These are phyloP conservation scores for Lanzia echinophila DNA, from an alignment of 2,329 filamentous ascomycete species.

Conservation along the genomic window DNA sequence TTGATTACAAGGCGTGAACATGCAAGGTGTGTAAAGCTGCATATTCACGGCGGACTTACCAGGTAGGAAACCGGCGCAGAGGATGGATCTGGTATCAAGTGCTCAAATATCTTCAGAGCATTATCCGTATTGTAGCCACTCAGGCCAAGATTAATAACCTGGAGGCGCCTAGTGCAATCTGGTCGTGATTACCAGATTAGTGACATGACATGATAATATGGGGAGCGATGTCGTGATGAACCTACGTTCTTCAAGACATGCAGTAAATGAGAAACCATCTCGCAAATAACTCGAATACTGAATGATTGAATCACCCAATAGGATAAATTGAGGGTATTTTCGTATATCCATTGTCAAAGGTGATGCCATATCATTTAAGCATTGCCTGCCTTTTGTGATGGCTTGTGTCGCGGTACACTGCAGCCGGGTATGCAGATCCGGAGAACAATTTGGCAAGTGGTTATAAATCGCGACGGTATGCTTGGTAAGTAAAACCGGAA, in stretches of 20 bases:
- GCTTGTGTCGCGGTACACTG: too few relatives aligned
- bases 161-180: slow-evolving; percentile 72
- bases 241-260: slow-evolving; percentile 44
- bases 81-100: slow-evolving; percentile 61
- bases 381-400: background rate
- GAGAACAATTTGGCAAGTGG: too few relatives aligned
- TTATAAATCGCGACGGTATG: too few relatives aligned
- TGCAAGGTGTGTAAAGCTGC: background rate
- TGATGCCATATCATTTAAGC: background rate
- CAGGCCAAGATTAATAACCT: slow-evolving; percentile 84
- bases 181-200: slow-evolving; percentile 13
- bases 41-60: slow-evolving; percentile 23
- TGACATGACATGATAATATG: background rate
- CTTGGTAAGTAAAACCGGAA: too few relatives aligned
- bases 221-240: slow-evolving; percentile 12
- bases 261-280: slow-evolving; percentile 67
- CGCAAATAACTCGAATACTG: slow-evolving; percentile 56
- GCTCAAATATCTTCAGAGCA: slow-evolving; percentile 59
- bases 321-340: slow-evolving; percentile 52
- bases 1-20: background rate
- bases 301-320: slow-evolving; percentile 88
- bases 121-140: slow-evolving; percentile 76
- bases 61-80: slow-evolving; percentile 60
- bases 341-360: background rate
- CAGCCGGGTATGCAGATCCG: too few relatives aligned